Conservation (phyloP, 495 filamentous ascomycete species). For the Daldinia childiae region DNA sequence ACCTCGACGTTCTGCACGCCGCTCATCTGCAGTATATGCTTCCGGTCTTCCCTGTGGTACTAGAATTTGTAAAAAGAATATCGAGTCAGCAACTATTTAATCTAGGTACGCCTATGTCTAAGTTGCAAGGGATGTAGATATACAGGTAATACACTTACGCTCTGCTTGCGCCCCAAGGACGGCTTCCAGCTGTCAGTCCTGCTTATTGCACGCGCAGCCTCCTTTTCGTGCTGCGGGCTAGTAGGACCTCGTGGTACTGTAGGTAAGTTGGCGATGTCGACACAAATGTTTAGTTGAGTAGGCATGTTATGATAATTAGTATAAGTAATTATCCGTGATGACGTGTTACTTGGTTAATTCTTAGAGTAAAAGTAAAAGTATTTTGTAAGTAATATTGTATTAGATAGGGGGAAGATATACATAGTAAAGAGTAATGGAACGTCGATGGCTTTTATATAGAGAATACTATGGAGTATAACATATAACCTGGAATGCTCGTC, state of each 20-base stretch:
- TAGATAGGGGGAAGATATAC: conserved; percentile 5
- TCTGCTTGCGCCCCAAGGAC: conserved; percentile 50
- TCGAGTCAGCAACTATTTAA: conserved; percentile 6
- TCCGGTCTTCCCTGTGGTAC: conserved; percentile 58
- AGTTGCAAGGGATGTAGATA: neutral
- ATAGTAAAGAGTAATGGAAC: conserved; percentile 4
- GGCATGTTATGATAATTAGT: conserved; percentile 8
- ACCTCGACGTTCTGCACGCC: conserved; percentile 31
- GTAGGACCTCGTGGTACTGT: conserved; percentile 16
- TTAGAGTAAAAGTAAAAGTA: neutral
- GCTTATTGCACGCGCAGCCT: conserved; percentile 50
- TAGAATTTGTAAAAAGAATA: conserved; percentile 1
- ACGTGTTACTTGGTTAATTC: neutral
- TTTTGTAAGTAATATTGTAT: conserved; percentile 1
- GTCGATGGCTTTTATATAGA: conserved; percentile 15
- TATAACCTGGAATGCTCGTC: conserved; percentile 22
- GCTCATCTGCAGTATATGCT: conserved; percentile 53
- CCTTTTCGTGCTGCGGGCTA: conserved; percentile 42
- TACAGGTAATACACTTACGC: conserved; percentile 38
- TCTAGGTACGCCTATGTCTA: neutral
- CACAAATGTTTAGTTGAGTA: conserved; percentile 7
- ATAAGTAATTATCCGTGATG: neutral
- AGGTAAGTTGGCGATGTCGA: conserved; percentile 32
- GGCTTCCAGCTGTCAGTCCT: conserved; percentile 56
- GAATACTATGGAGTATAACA: neutral